Conservation (phyloP, 495 filamentous ascomycete species). For the Umbilicaria muhlenbergii region DNA sequence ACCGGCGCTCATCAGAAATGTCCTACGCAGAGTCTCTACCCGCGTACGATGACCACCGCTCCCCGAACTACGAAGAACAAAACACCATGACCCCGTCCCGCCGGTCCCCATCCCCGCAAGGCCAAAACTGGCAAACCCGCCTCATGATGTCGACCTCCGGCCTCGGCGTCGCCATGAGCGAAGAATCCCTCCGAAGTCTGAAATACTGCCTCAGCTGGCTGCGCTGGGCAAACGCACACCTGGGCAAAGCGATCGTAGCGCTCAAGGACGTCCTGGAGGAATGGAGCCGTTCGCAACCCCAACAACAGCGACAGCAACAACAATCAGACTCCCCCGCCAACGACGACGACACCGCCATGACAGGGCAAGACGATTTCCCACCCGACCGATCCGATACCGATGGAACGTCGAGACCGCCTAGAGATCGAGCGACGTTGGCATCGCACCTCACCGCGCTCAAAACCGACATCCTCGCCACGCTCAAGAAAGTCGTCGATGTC, state of each 20-base stretch:
- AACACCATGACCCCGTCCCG: conserved; percentile 1
- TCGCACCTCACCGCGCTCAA: conserved; percentile 52
- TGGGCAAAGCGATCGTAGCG: conserved; percentile 50
- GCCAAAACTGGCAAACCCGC: conserved; percentile 56
- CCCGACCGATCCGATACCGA: too few relatives aligned
- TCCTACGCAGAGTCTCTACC: conserved; percentile 53
- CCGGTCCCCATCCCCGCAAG: conserved; percentile 11
- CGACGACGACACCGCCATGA: conserved; percentile 2
- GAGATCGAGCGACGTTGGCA: conserved; percentile 28
- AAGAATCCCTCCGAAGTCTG: conserved; percentile 61
- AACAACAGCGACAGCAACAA: conserved; percentile 6
- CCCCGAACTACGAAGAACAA: conserved; percentile 49
- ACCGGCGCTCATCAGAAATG: conserved; percentile 26
- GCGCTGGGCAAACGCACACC: conserved; percentile 58
- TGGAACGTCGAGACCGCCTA: conserved; percentile 16
- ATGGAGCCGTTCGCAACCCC: conserved; percentile 38
- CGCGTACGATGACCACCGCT: conserved; percentile 61
- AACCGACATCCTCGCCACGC: conserved; percentile 56
- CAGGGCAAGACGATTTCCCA: background rate
- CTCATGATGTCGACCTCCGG: conserved; percentile 74
- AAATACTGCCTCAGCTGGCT: conserved; percentile 65
- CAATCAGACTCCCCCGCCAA: conserved; percentile 11
- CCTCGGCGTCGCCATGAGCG: conserved; percentile 72
- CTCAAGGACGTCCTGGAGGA: conserved; percentile 58
- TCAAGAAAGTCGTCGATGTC: conserved; percentile 59